These are phyloP conservation scores for Dentipellis sp. DNA, from an alignment of 768 basidiomycete species.

Conservation along the genomic window DNA sequence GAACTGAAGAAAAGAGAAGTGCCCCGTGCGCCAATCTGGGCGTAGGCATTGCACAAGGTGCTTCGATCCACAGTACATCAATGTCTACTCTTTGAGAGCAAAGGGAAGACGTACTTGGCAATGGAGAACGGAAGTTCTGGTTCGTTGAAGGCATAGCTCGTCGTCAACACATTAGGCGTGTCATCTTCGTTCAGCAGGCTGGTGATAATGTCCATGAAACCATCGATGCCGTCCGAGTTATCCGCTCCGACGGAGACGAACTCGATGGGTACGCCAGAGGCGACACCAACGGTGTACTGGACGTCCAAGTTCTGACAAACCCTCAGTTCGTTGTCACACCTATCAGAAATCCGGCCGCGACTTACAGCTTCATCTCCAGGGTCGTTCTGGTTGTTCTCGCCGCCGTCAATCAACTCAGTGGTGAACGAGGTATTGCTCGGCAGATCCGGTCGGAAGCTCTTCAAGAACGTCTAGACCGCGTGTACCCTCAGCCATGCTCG, in stretches of 20 bases:
- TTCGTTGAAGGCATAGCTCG: constrained; percentile 14
- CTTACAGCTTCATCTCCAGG: background rate
- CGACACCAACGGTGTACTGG: constrained; percentile 27
- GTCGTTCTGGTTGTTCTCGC: constrained; percentile 15
- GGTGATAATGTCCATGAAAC: constrained; percentile 6
- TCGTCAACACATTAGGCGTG: constrained; percentile 15
- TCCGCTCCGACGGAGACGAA: constrained; percentile 18
- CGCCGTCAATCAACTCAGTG: constrained; percentile 12
- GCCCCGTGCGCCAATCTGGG: constrained; percentile 27
- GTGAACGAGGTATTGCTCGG: constrained; percentile 1
- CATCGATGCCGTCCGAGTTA: constrained; percentile 8
- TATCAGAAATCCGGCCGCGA: background rate
- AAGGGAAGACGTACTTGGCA: background rate
- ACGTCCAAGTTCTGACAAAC: constrained; percentile 23
- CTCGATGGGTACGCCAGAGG: constrained; percentile 15
- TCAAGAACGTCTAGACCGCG: background rate
- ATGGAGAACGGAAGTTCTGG: background rate
- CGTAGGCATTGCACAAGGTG: constrained; percentile 25
- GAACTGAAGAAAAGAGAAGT: constrained; percentile 28
- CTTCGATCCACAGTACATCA: constrained; percentile 3
- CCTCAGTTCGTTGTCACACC: background rate
- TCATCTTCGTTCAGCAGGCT: constrained; percentile 6
- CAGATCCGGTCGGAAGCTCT: background rate
- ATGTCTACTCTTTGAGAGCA: background rate
- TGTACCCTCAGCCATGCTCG: too few species aligned